Evolutionary conservation across 257 asterid genomes (phyloP).

Genomic region (Fraxinus excelsior): DNA sequence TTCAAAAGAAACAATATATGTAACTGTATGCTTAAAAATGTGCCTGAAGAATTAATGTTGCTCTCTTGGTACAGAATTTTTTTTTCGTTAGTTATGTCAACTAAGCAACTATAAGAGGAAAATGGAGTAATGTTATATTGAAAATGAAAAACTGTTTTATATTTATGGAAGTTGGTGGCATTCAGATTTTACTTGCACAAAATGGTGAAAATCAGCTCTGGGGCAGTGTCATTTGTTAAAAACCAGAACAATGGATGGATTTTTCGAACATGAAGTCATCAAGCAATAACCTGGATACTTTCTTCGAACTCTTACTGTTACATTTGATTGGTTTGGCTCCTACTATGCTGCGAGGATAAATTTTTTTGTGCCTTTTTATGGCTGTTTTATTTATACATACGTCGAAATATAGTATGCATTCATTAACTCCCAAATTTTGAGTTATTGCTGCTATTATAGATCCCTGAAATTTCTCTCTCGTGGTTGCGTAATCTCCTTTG

Average conservation of each 20-base stretch:
- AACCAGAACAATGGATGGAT: neutral
- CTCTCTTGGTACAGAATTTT: neutral
- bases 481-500: neutral
- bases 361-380: neutral
- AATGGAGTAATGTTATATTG: neutral
- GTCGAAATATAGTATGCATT: no score
- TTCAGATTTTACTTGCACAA: conserved; percentile 3
- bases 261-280: conserved; percentile 7
- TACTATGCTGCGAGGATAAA: neutral
- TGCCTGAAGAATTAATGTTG: neutral
- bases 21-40: neutral
- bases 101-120: conserved; percentile 1
- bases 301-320: neutral
- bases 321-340: neutral
- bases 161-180: neutral
- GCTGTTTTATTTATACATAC: neutral
- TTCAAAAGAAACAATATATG: neutral
- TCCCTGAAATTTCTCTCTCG: neutral
- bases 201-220: conserved; percentile 6
- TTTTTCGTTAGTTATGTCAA: neutral
- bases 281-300: conserved; percentile 10
- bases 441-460: no score
- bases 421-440: no score
- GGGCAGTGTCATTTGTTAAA: neutral
- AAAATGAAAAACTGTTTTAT: neutral